These are phyloP conservation scores for Populus deltoides DNA, from an alignment of 345 rosid species.

Conservation along the genomic window DNA sequence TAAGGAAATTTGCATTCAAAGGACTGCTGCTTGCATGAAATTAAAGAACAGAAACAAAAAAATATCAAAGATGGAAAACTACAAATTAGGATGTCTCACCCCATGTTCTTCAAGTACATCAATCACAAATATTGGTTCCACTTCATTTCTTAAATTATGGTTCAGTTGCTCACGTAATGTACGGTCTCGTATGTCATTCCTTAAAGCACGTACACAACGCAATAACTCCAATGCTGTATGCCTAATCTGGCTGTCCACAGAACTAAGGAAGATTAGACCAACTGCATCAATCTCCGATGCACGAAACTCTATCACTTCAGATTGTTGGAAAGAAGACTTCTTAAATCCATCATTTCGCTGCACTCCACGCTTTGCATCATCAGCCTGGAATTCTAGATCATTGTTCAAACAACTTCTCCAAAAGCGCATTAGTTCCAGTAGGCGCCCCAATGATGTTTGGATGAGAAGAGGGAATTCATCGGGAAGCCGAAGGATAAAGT, in stretches of 20 bases:
- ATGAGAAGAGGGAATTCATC: constrained; percentile 98
- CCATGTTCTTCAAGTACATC: constrained; percentile 99
- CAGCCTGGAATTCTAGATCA: constrained; percentile 47
- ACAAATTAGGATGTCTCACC: constrained; percentile 43
- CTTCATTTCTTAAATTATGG: constrained; percentile 63
- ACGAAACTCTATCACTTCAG: constrained; percentile 76
- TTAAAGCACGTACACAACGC: constrained; percentile 93
- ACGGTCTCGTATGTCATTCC: constrained; percentile 77
- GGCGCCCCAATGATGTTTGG: constrained; percentile 87
- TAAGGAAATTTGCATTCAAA: neutral
- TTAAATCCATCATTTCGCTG: constrained; percentile 60
- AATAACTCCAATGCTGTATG: constrained; percentile 91
- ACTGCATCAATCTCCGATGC: constrained; percentile 96
- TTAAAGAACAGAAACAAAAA: constrained; percentile 1
- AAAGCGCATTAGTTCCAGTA: constrained; percentile 95
- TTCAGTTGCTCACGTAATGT: constrained; percentile 54
- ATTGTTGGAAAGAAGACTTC: constrained; percentile 67
- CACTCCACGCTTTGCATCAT: constrained; percentile 45
- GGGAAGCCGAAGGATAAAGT: constrained; percentile 83
- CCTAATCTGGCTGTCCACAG: constrained; percentile 95
- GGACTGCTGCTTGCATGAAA: constrained; percentile 5
- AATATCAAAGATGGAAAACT: constrained; percentile 13
- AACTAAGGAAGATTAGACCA: constrained; percentile 90
- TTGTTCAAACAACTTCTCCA: constrained; percentile 95
- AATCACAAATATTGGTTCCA: constrained; percentile 83